phyloP scores from a whole-genome alignment of 177 flowering plant species.

The Telopea speciosissima region DNA sequence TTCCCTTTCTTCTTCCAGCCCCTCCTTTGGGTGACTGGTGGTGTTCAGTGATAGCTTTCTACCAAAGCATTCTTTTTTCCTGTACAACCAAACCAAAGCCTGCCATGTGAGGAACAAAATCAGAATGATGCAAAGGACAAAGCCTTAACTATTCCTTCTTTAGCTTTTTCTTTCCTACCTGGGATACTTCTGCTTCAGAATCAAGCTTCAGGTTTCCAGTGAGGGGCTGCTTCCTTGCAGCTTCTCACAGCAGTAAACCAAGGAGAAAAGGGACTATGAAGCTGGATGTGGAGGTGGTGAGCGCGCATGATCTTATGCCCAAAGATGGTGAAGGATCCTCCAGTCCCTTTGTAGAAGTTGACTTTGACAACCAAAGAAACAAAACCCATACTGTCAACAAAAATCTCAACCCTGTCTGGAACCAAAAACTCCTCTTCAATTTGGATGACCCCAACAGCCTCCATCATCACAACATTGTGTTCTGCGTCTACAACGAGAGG shows the following conservation, averaged over 20 bases:
- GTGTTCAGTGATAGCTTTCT: neutral
- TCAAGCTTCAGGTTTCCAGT: constrained; percentile 19
- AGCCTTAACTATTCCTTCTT: constrained; percentile 17
- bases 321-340: constrained; percentile 29
- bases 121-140: constrained; percentile 2
- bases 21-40: neutral
- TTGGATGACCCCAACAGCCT: constrained; percentile 16
- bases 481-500: constrained; percentile 25
- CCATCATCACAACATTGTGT: constrained; percentile 16
- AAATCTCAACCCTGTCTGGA: constrained; percentile 29
- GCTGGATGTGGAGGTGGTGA: constrained; percentile 20
- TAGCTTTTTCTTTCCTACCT: constrained; percentile 18
- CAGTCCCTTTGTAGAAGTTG: constrained; percentile 27
- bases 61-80: constrained; percentile 7
- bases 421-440: constrained; percentile 25
- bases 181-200: constrained; percentile 21
- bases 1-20: neutral
- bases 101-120: constrained; percentile 8
- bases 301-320: constrained; percentile 28
- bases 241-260: constrained; percentile 14
- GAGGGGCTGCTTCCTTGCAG: constrained; percentile 18
- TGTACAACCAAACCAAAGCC: constrained; percentile 12
- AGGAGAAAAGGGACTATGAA: constrained; percentile 19
- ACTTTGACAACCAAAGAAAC: constrained; percentile 22
- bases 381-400: constrained; percentile 23